A percentile compares a stretch with the other conserved stretches of the same genome.
Conservation (phyloP, 2,329 filamentous ascomycete genomes). For the Aspergillus bombycis region DNA sequence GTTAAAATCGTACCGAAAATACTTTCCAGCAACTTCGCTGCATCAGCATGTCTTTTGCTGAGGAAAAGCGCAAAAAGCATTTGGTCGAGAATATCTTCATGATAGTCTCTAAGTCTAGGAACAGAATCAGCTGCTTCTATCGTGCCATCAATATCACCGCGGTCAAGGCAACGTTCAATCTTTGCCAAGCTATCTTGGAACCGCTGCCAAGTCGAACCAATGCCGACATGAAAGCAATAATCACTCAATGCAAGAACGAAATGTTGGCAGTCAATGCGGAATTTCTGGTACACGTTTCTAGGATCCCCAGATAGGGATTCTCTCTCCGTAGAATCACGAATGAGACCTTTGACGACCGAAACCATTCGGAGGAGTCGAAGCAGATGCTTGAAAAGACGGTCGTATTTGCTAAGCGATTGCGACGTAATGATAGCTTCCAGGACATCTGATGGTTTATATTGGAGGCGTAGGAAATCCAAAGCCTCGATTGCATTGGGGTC, state of each 20-base stretch:
- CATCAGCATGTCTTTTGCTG: slow-evolving; percentile 72
- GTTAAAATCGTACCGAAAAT: slow-evolving; percentile 73
- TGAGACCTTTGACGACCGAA: slow-evolving; percentile 70
- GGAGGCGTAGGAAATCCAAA: slow-evolving; percentile 87
- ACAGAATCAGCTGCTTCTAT: slow-evolving; percentile 63
- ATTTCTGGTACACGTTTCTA: slow-evolving; percentile 57
- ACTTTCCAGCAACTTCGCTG: slow-evolving; percentile 73
- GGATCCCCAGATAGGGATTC: slow-evolving; percentile 35
- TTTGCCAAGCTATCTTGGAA: slow-evolving; percentile 69
- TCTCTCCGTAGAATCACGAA: slow-evolving; percentile 56
- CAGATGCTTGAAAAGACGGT: slow-evolving; percentile 78
- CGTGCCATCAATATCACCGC: slow-evolving; percentile 48
- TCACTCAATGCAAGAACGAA: slow-evolving; percentile 73
- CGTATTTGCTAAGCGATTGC: slow-evolving; percentile 74
- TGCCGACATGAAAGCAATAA: slow-evolving; percentile 80
- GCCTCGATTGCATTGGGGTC: slow-evolving; percentile 82
- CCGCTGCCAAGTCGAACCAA: slow-evolving; percentile 70
- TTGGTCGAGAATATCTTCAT: slow-evolving; percentile 73
- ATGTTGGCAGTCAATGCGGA: slow-evolving; percentile 77
- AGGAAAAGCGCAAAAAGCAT: slow-evolving; percentile 76
- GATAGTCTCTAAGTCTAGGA: slow-evolving; percentile 67
- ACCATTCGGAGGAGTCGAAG: slow-evolving; percentile 78
- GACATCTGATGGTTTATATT: slow-evolving; percentile 76
- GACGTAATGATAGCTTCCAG: slow-evolving; percentile 75
- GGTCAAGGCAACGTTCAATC: slow-evolving; percentile 62